Percentiles rank a stretch among this genome's conserved stretches.
phyloP scores from a whole-genome alignment of 2,329 filamentous ascomycete species.

The Lojkania enalia region DNA sequence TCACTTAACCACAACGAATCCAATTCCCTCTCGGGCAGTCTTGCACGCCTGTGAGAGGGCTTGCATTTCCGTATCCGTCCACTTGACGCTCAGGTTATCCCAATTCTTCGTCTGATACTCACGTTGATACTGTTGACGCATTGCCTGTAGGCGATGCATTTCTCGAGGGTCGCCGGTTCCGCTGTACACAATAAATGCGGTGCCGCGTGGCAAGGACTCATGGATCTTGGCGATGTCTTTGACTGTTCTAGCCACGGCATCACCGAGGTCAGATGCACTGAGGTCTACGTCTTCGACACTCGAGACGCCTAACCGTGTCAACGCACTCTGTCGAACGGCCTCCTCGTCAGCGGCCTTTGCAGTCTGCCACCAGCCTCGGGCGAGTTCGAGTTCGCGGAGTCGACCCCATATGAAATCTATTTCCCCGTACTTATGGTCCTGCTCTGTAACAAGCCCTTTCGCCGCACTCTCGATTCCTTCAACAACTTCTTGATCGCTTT shows the following conservation, averaged over 20 bases:
- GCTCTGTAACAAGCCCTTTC: slow-evolving; percentile 49
- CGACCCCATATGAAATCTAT: slow-evolving; percentile 67
- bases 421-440: slow-evolving; percentile 53
- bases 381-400: slow-evolving; percentile 62
- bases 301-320: slow-evolving; percentile 29
- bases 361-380: slow-evolving; percentile 63
- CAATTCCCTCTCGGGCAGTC: slow-evolving; percentile 60
- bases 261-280: slow-evolving; percentile 43
- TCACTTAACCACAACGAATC: slow-evolving; percentile 63
- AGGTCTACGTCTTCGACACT: slow-evolving; percentile 20
- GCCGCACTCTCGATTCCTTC: slow-evolving; percentile 58
- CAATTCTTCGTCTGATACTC: slow-evolving; percentile 65
- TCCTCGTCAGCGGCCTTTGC: slow-evolving; percentile 46
- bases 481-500: slow-evolving; percentile 61
- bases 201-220: slow-evolving; percentile 60
- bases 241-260: slow-evolving; percentile 55
- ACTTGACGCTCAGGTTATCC: slow-evolving; percentile 65
- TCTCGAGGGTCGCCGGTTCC: slow-evolving; percentile 66
- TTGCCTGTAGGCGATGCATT: slow-evolving; percentile 57
- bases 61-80: slow-evolving; percentile 67
- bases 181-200: slow-evolving; percentile 65
- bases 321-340: slow-evolving; percentile 29
- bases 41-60: slow-evolving; percentile 60
- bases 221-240: slow-evolving; percentile 57
- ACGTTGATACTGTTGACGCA: slow-evolving; percentile 59